Evolutionary conservation across 176 grass and related monocot genomes (phyloP), one percentile per base, ranked within the genome.

Genomic region (Lolium perenne): DNA sequence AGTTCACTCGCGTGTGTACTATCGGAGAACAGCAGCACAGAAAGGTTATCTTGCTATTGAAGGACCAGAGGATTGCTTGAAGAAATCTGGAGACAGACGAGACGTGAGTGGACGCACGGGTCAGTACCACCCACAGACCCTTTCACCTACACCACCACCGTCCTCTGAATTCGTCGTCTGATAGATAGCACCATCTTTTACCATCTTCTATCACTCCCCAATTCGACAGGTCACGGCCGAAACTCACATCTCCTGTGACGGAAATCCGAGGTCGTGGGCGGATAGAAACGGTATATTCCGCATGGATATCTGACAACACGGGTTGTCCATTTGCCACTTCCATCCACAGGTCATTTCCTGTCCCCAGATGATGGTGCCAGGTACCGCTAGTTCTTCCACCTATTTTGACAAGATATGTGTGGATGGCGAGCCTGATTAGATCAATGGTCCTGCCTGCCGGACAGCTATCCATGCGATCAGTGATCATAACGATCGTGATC

Each of bases 51-150:
- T 43, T 5, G 41, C 41, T 43, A 7, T 43, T 43, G 4, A 7
- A 43, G 6, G 41, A 43, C 41, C 6, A 43, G 41, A 7, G 41
- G 7, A 43, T 43, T 43, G 41, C 41, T 43, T 43, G 41, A 43
- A 5, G 41, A 43, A 43, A 43, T 43, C 41, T 6, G 7, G 41
- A 43, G 40, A 41, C 40, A 41, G 3, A 41, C 40, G 40, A 22
- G 88, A 86, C 64, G 6, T 43, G 79, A 82, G 45, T 10, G 43
- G 71, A 82, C 64, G 21, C 55, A 9, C 32, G 1, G 75, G 74
- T 43, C 87, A 70, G 70, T 73, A 49, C 72, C 14, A 61, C 23
- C 62, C 18, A 43, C 10, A 49, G 40, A 71, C 50, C 65, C 47
- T 56, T 6, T 3, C 20, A 32, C 60, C 16, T 15, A 51, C 26